Percentiles rank a stretch among this genome's conserved stretches.
Conservation (phyloP, 2,329 filamentous ascomycete species). For the Microdochium nivale region DNA sequence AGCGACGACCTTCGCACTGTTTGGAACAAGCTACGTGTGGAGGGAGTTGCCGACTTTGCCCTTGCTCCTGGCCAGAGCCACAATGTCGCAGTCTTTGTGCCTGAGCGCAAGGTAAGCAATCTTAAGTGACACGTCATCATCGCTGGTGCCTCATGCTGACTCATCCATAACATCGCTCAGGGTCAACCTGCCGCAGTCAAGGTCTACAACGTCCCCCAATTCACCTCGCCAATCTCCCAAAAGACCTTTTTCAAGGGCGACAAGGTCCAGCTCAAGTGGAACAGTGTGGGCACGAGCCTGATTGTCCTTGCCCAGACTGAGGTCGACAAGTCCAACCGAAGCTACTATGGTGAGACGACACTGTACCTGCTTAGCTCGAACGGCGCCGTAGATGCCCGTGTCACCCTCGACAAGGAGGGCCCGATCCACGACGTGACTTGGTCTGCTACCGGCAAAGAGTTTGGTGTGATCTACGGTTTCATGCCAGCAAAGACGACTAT, state of each 20-base stretch:
- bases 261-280: slow-evolving; percentile 99
- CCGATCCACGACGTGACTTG: slow-evolving; percentile 98
- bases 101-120: slow-evolving; percentile 75
- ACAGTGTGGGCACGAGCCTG: slow-evolving; percentile 79
- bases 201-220: slow-evolving; percentile 88
- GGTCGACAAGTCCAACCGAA: slow-evolving; percentile 97
- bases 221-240: slow-evolving; percentile 75
- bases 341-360: slow-evolving; percentile 97
- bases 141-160: background rate
- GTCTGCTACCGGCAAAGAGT: slow-evolving; percentile 96
- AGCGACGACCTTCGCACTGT: slow-evolving; percentile 76
- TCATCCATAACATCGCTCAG: slow-evolving; percentile 32
- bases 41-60: slow-evolving; percentile 84
- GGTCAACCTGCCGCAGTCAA: slow-evolving; percentile 91
- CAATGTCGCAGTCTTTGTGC: slow-evolving; percentile 89
- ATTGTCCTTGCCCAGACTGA: slow-evolving; percentile 96
- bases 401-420: slow-evolving; percentile 91
- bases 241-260: slow-evolving; percentile 99
- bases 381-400: slow-evolving; percentile 84
- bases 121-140: background rate
- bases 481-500: slow-evolving; percentile 99
- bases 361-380: slow-evolving; percentile 91
- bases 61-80: slow-evolving; percentile 84
- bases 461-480: slow-evolving; percentile 94
- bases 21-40: slow-evolving; percentile 91